Evolutionary conservation across 2,329 filamentous ascomycete genomes (phyloP), one percentile per base, ranked within the genome.

Genomic region (Rhynchosporium graminicola): DNA sequence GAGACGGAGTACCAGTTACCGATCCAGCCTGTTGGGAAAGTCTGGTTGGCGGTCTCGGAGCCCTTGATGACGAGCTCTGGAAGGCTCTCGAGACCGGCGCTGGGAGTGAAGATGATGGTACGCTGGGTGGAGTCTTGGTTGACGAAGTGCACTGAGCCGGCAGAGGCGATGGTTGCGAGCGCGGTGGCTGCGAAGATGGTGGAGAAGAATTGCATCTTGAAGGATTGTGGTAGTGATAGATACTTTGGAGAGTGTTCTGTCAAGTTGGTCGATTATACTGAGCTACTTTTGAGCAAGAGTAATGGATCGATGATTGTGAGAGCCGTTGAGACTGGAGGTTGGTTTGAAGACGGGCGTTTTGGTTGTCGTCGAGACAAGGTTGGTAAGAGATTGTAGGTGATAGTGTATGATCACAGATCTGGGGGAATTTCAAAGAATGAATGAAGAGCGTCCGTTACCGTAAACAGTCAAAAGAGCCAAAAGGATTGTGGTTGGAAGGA

Each of bases 141-240:
- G 75, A 80, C 70, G 77, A 88, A 87, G 68, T 81, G 84, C 70
- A 88, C 75, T 42, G 76, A 75, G 74, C 80, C 82, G 63, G 80
- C 82, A 60, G 72, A 73, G 69, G 74, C 79, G 57, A 78, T 68
- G 64, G 78, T 74, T 63, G 78, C 78, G 67, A 80, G 77, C 65
- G 77, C 73, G 58, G 71, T 72, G 66, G 74, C 72, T 68, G 80
- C 74, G 71, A 82, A 69, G 65, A 72, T 42, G 61, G 65, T 64
- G 60, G 50, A 65, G 71, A 77, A 68, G 78, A 84, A 84, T 72
- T 80, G 80, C 83, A 86, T 86, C 61, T 78, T 83, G 79, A 67
- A 70, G 61, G 69, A 71, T 69, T 68, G 68, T 62, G 62, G 63
- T 42, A 36, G 48, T 65, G 62, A 67, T 57, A 63, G 60, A 67